Evolutionary conservation across 768 basidiomycete species (phyloP), one percentile per base, ranked within the genome.

Genomic region (Solioccasus polychromus): DNA sequence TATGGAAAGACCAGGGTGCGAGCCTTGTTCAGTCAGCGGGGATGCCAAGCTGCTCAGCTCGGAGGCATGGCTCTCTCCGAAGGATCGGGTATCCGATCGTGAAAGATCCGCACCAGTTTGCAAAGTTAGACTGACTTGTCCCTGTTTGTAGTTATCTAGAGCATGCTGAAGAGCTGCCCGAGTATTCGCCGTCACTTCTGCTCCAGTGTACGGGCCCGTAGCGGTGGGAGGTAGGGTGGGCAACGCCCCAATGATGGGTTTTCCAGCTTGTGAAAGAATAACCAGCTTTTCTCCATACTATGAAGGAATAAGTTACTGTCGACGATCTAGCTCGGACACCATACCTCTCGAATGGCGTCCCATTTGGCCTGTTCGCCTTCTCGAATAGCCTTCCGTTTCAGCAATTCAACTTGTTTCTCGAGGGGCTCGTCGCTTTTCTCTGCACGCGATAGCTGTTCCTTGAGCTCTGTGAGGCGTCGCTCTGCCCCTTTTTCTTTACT

Each of bases 251-350:
- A 88, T 63, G 39, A 91, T 74, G 15, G 81, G 77, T 8, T 73
- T 65, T 1, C 83, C 79, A 4, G 85, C 86, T 64, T 92, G 85
- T 4, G 86, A 76, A 8, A 92, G 61, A 5, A 92, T 71, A 1
- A 83, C 68, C 4, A 92, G 66, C 61, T 92, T 92, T 63, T 92
- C 90, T 36, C 79, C 87, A 47, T 84, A 92, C 89, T 92, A 44
- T 2, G 42, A 31, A 35, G 30, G 22, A 7, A 22, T 52, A 8
- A 58, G 42, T 19, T 3, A 47, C 37, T 12, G 3, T 19, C 28
- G 14, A 38, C n/a, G 8, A 20, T 22, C 18, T 23, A 25, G 41
- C 10, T 23, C 55, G 59, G 44, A 20, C 12, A 19, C 3, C 39
- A 38, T 56, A 88, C 89, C 79, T 92, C 90, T 59, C 80, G 75